Evolutionary conservation across 1,284 basidiomycete genomes (phyloP).

Genomic region (Sparassis latifolia): DNA sequence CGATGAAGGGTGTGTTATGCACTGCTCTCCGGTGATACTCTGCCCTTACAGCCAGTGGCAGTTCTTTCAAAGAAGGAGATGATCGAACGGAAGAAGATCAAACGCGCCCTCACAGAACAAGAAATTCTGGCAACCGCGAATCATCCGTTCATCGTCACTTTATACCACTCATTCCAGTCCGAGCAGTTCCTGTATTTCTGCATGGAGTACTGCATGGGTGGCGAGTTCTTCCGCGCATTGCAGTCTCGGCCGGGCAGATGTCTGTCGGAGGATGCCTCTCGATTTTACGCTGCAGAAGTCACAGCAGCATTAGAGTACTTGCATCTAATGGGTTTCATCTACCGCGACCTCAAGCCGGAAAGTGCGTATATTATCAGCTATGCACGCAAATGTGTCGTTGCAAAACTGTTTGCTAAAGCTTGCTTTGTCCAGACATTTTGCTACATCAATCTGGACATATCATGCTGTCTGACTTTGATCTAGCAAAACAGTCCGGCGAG

Average conservation of each 20-base stretch:
- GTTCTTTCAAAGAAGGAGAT: constrained; percentile 96
- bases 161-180: constrained; percentile 98
- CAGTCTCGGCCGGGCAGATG: constrained; percentile 96
- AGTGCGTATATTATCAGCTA: constrained; percentile 53
- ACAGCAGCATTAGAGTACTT: constrained; percentile 97
- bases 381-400: background rate
- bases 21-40: constrained; percentile 4
- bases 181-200: constrained; percentile 95
- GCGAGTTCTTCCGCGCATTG: constrained; percentile 96
- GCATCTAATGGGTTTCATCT: constrained; percentile 99
- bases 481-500: constrained; percentile 91
- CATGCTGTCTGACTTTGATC: constrained; percentile 98
- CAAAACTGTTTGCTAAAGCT: background rate
- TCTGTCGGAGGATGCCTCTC: constrained; percentile 88
- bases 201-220: constrained; percentile 99
- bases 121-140: constrained; percentile 95
- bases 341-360: constrained; percentile 98
- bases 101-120: constrained; percentile 92
- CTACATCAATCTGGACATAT: constrained; percentile 98
- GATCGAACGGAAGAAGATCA: constrained; percentile 98
- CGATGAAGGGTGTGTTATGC: constrained; percentile 82
- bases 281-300: constrained; percentile 99
- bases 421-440: constrained; percentile 73
- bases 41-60: constrained; percentile 23
- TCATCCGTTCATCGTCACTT: constrained; percentile 96